Evolutionary conservation across 352 stramenopile genomes (phyloP).

Genomic region (Aphanomyces cochlioides): DNA sequence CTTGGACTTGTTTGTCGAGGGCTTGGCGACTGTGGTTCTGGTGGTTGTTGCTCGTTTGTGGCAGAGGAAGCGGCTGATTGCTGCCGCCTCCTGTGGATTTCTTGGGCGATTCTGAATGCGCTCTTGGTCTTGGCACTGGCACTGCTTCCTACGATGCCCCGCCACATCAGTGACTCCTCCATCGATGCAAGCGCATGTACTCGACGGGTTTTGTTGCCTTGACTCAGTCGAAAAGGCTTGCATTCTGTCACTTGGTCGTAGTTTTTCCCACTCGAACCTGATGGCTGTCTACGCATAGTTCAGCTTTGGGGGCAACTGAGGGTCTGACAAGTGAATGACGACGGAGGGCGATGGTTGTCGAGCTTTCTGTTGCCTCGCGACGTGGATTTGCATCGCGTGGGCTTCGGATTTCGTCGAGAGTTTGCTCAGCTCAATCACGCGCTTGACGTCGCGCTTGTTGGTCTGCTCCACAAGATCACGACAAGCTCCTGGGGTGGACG

Average conservation of each 20-base stretch:
- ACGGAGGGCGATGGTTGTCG: conserved; percentile 35
- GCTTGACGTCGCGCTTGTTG: background rate
- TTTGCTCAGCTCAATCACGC: conserved; percentile 31
- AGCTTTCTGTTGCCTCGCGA: conserved; percentile 52
- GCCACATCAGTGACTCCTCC: too few species aligned
- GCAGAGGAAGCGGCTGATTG: background rate
- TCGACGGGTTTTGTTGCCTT: conserved; percentile 46
- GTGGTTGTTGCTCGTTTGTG: background rate
- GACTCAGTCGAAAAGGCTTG: conserved; percentile 58
- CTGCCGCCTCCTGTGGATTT: conserved; percentile 2
- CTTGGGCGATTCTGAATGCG: conserved; percentile 23
- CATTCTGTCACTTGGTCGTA: conserved; percentile 50
- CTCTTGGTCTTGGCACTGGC: conserved; percentile 24
- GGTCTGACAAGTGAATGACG: background rate
- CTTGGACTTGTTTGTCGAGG: conserved; percentile 18
- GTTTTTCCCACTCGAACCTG: conserved; percentile 44
- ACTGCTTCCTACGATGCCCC: background rate
- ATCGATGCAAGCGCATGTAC: background rate
- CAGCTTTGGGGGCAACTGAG: too few species aligned
- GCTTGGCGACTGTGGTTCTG: background rate
- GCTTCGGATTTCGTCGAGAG: conserved; percentile 57
- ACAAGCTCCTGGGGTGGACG: too few species aligned
- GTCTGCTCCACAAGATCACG: background rate
- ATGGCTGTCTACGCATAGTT: conserved; percentile 32
- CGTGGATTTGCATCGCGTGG: conserved; percentile 53